These are phyloP conservation scores for Cercospora zeae-maydis DNA, from an alignment of 2,329 filamentous ascomycete species.

Conservation along the genomic window DNA sequence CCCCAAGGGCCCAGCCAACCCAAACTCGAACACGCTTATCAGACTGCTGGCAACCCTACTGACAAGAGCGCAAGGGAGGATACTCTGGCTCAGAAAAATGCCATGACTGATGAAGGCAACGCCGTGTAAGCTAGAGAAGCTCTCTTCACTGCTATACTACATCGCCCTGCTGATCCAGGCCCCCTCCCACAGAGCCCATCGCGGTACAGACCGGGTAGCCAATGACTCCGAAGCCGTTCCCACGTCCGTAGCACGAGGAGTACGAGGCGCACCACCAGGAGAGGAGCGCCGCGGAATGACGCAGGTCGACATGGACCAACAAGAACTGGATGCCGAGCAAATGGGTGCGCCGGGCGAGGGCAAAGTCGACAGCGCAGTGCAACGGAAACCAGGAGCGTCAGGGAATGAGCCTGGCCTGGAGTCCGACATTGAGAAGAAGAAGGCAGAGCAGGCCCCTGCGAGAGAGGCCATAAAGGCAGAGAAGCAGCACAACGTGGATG, in stretches of 20 bases:
- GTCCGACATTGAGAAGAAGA: constrained; percentile 49
- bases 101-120: constrained; percentile 32
- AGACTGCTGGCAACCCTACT: constrained; percentile 46
- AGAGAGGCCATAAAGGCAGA: constrained; percentile 42
- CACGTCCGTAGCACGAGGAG: constrained; percentile 41
- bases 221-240: constrained; percentile 38
- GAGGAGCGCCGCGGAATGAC: constrained; percentile 43
- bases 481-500: constrained; percentile 38
- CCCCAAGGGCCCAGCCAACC: constrained; percentile 46
- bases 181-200: constrained; percentile 32
- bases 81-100: constrained; percentile 34
- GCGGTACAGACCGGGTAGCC: constrained; percentile 35
- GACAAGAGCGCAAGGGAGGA: constrained; percentile 42
- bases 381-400: constrained; percentile 36
- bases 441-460: constrained; percentile 46
- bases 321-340: constrained; percentile 48
- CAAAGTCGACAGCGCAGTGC: constrained; percentile 43
- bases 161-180: neutral
- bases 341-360: constrained; percentile 50
- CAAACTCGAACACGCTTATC: constrained; percentile 44
- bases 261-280: constrained; percentile 44
- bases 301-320: constrained; percentile 43
- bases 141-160: neutral
- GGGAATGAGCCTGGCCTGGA: constrained; percentile 42
- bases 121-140: constrained; percentile 19